Evolutionary conservation across 2,329 filamentous ascomycete genomes (phyloP).

Genomic region (Neoscytalidium dimidiatum): DNA sequence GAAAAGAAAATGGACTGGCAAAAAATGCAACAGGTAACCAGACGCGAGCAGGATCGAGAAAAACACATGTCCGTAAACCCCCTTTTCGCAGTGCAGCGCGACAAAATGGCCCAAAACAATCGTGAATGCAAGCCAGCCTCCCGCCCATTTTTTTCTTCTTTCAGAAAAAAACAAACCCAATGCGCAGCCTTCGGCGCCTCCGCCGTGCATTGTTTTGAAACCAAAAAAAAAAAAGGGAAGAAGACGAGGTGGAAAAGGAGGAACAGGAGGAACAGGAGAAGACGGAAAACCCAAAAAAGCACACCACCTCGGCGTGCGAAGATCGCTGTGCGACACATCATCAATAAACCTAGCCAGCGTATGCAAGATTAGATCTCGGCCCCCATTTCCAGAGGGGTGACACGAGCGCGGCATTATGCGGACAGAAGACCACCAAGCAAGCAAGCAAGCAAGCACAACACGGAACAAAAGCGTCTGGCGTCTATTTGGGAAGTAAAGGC

Average conservation of each 20-base stretch:
- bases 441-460: background rate
- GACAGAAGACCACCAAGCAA: slow-evolving; percentile 17
- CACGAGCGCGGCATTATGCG: slow-evolving; percentile 19
- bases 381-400: background rate
- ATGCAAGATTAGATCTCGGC: slow-evolving; percentile 19
- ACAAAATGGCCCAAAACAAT: slow-evolving; percentile 14
- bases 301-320: slow-evolving; percentile 5
- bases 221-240: background rate
- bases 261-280: background rate
- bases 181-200: slow-evolving; percentile 14
- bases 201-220: slow-evolving; percentile 1
- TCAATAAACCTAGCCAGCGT: slow-evolving; percentile 7
- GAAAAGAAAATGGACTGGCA: background rate
- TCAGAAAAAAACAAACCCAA: slow-evolving; percentile 10
- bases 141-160: background rate
- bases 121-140: slow-evolving; percentile 19
- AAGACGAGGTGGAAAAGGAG: background rate
- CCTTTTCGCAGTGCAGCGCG: slow-evolving; percentile 13
- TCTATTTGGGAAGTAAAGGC: slow-evolving; percentile 17
- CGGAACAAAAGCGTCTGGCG: slow-evolving; percentile 2
- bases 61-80: background rate
- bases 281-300: background rate
- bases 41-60: background rate
- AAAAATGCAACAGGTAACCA: slow-evolving; percentile 2
- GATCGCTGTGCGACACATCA: slow-evolving; percentile 13